Evolutionary conservation across 1,139 yeast genomes (phyloP).

Genomic region (Kurtzmaniella natalensis): DNA sequence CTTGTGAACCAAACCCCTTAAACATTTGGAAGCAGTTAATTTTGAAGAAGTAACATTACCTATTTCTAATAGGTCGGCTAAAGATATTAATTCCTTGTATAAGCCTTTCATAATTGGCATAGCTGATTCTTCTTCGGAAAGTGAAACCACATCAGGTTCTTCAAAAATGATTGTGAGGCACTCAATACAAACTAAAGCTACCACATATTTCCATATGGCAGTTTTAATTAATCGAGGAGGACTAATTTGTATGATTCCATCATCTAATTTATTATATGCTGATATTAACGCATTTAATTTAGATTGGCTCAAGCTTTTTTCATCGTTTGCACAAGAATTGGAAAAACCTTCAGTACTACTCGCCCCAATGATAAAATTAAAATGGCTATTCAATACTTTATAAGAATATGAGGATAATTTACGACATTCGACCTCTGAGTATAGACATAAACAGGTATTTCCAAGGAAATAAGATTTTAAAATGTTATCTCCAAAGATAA

Average conservation of each 20-base stretch:
- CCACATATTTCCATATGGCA: slow-evolving; percentile 13
- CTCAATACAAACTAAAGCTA: slow-evolving; percentile 15
- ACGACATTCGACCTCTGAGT: slow-evolving; percentile 15
- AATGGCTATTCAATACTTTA: background rate
- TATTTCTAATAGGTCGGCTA: slow-evolving; percentile 6
- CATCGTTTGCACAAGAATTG: background rate
- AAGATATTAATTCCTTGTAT: slow-evolving; percentile 15
- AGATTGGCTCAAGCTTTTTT: background rate
- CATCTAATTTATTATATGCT: background rate
- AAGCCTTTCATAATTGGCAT: slow-evolving; percentile 17
- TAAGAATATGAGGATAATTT: slow-evolving; percentile 9
- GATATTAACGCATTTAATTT: background rate
- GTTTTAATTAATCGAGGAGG: slow-evolving; percentile 4
- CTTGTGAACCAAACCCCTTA: slow-evolving; percentile 2
- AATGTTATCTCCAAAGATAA: slow-evolving; percentile 12
- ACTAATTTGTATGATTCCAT: background rate
- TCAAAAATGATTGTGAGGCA: slow-evolving; percentile 19
- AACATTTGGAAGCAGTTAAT: slow-evolving; percentile 2
- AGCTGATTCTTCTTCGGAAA: slow-evolving; percentile 11
- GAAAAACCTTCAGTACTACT: slow-evolving; percentile 1
- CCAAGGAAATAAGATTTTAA: slow-evolving; percentile 5
- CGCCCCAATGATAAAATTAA: background rate
- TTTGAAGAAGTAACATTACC: background rate
- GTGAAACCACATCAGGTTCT: slow-evolving; percentile 14
- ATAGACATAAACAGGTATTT: slow-evolving; percentile 11